phyloP scores from a whole-genome alignment of 768 basidiomycete genomes.

The Mycena floridula region DNA sequence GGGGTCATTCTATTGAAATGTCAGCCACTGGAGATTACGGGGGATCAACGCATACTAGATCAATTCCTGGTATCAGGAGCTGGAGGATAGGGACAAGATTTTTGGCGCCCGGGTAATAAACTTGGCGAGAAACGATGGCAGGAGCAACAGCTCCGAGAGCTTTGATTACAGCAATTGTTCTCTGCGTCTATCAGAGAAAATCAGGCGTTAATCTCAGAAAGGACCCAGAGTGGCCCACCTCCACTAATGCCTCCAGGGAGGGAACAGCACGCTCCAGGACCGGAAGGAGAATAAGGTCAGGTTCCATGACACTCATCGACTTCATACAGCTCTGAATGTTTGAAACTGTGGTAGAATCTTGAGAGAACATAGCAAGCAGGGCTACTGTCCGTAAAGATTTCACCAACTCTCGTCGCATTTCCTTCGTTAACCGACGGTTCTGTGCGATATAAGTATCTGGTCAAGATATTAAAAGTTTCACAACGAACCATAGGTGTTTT shows the following conservation, averaged over 20 bases:
- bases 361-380: constrained; percentile 87
- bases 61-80: constrained; percentile 80
- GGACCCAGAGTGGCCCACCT: constrained; percentile 37
- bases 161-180: constrained; percentile 82
- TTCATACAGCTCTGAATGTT: constrained; percentile 80
- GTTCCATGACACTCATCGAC: constrained; percentile 79
- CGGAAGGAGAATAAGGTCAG: constrained; percentile 76
- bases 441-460: constrained; percentile 20
- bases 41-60: constrained; percentile 51
- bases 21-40: constrained; percentile 6
- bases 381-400: constrained; percentile 77
- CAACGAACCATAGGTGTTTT: constrained; percentile 61
- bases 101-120: constrained; percentile 80
- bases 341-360: constrained; percentile 64
- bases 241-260: constrained; percentile 82
- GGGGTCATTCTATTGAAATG: constrained; percentile 57
- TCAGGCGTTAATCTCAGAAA: constrained; percentile 2
- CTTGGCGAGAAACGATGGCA: constrained; percentile 69
- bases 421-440: constrained; percentile 70
- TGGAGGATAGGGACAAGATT: constrained; percentile 76
- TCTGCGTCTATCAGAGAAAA: constrained; percentile 52
- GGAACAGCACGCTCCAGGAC: constrained; percentile 81
- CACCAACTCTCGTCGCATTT: constrained; percentile 81
- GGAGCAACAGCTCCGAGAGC: constrained; percentile 78
- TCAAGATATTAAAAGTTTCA: constrained; percentile 1